phyloP scores from a whole-genome alignment of 2,329 filamentous ascomycete species.

The Aureobasidium sp. region DNA sequence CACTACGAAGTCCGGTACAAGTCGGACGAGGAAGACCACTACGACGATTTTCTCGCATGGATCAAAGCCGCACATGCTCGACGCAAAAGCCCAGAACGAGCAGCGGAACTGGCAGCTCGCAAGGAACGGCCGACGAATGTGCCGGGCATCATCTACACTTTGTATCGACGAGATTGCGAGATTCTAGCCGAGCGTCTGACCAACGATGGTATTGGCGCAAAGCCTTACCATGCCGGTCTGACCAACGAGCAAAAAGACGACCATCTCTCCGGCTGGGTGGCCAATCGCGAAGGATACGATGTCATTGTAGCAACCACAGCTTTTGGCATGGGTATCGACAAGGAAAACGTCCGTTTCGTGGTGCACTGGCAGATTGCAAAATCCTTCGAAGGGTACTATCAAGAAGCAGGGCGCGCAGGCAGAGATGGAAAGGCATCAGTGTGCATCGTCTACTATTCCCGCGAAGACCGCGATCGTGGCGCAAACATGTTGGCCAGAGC shows the following conservation, averaged over 20 bases:
- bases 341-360: conserved; percentile 88
- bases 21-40: conserved; percentile 65
- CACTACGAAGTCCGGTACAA: conserved; percentile 88
- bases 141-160: conserved; percentile 73
- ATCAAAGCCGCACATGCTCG: conserved; percentile 65
- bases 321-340: conserved; percentile 97
- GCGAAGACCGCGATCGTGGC: conserved; percentile 75
- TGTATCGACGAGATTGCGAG: conserved; percentile 69
- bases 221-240: conserved; percentile 66
- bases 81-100: conserved; percentile 53
- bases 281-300: conserved; percentile 53
- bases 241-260: conserved; percentile 60
- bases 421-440: conserved; percentile 80
- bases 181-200: conserved; percentile 59
- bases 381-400: conserved; percentile 92
- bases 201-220: conserved; percentile 62
- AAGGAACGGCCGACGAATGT: conserved; percentile 55
- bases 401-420: conserved; percentile 87
- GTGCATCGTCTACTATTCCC: conserved; percentile 86
- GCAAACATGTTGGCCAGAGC: conserved; percentile 45
- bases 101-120: conserved; percentile 49
- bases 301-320: conserved; percentile 93
- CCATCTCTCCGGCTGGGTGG: conserved; percentile 64
- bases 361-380: conserved; percentile 92
- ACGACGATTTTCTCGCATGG: conserved; percentile 63